Base-by-base conservation (phyloP, 169 alveolate species). In the Plasmodium malariae region DNA sequence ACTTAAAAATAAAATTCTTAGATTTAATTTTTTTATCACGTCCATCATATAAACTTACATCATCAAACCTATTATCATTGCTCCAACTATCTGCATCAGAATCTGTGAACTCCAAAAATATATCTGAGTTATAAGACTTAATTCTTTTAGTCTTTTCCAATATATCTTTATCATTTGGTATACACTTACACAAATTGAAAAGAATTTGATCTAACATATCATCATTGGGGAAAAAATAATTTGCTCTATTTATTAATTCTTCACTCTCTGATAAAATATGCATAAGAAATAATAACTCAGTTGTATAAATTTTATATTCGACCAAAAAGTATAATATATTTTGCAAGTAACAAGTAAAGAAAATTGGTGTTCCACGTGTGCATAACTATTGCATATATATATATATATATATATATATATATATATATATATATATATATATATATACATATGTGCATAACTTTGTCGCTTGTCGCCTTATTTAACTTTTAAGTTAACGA, bases 1-100 rank as follows among this genome's bases (percentile, higher is more conserved):
- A 12, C 14, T 21, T 26, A 9, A 19, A 19, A 21, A n/a, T n/a
- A n/a, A n/a, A n/a, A n/a, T n/a, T n/a, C n/a, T n/a, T 74, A 12
- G 73, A 43, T 54, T 59, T 7, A 32, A 14, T 74, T 32, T n/a
- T 34, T 45, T 62, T 12, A 30, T 19, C 48, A 54, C 12, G 32
- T 7, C 55, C 73, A 28, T 59, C 40, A 48, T 65, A n/a, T 40
- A 24, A 9, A 34, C 63, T 65, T 14, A 65, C 72, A 59, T 80
- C 91, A 55, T 19, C 26, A 28, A 3, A n/a, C n/a, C 32, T 59
- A 37, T 28, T 80, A 48, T 48, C 51, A 67, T 21, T 34, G 32
- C 19, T 59, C 91, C 91, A 80, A 59, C 78, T 80, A 48, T 48
- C 83, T n/a, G 60, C 60, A 51, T 74, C 88, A 19, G 74, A 74